Evolutionary conservation across 306 rosid species (phyloP), one percentile per base, ranked within the genome.

Genomic region (Fragaria vesca): DNA sequence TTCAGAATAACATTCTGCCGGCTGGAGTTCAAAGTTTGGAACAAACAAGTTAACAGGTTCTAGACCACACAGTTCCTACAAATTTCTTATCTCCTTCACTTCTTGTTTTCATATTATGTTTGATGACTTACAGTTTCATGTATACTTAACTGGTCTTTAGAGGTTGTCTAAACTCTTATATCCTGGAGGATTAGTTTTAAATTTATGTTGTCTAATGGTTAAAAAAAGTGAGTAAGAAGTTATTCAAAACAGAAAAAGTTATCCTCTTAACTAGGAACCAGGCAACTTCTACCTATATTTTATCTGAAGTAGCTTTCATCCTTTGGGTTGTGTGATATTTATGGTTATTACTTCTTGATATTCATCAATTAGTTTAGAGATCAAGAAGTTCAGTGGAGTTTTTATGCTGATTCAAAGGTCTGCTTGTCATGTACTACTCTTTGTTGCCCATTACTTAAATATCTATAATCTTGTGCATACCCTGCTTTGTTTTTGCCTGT

Each of bases 1-100:
- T 90, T 78, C 96, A 85, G 77, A 93, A 85, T 78, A 26, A 84
- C 73, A 83, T 87, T 43, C 90, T 81, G 65, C 40, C 91, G 78
- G 85, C 74, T 55, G 83, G 79, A 69, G 81, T 85, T 50, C 91
- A 85, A 78, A 77, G 73, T 69, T 12, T 0, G 11, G 15, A 46
- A 46, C 50, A 46, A 12, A 46, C 12, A 3, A 10, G 50, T 46
- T 46, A 46, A 0, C 55, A 50, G 55, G 55, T 50, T 50, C 55
- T 16, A 15, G 55, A 15, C 7, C n/a, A 50, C 55, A 4, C 55
- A 50, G 55, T 12, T 36, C 40, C 40, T 50, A 4, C 3, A 50
- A 15, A 50, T 50, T 16, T 15, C 55, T 15, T 50, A 3, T 15
- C 55, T 50, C 55, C 55, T 50, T 16, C n/a, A 50, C 55, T 50